phyloP scores from a whole-genome alignment of 345 rosid species.

The Eucalyptus pumila region DNA sequence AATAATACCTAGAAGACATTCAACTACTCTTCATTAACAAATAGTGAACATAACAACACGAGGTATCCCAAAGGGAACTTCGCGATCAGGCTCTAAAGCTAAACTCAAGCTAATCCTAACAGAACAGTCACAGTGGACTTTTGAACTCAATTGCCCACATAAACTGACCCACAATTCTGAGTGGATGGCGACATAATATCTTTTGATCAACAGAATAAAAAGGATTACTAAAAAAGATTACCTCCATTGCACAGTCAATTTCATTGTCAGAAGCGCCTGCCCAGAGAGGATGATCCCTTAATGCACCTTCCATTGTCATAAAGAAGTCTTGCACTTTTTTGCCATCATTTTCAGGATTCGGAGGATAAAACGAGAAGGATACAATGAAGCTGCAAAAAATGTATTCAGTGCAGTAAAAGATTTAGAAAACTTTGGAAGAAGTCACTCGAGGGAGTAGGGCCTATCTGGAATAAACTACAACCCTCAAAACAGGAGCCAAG shows the following conservation, averaged over 20 bases:
- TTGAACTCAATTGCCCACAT: neutral
- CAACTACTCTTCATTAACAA: neutral
- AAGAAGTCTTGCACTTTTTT: constrained; percentile 44
- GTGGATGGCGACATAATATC: neutral
- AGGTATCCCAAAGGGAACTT: neutral
- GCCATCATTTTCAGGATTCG: constrained; percentile 39
- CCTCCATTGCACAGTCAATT: constrained; percentile 24
- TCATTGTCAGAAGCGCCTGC: constrained; percentile 26
- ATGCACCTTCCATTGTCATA: constrained; percentile 33
- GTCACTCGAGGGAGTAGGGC: neutral
- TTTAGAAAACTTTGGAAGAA: neutral
- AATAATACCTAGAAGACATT: neutral
- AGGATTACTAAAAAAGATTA: neutral
- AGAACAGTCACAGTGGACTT: neutral
- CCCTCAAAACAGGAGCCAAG: neutral
- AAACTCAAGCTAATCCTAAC: neutral
- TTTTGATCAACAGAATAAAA: neutral
- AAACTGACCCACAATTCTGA: neutral
- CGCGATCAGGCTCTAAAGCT: neutral
- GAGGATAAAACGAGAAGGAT: constrained; percentile 30
- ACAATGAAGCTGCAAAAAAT: constrained; percentile 38
- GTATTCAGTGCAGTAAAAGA: neutral
- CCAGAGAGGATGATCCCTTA: constrained; percentile 41
- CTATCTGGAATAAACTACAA: neutral
- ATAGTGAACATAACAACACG: neutral